Conservation (phyloP, 176 grass and related monocot genomes). For the Zizania latifolia region DNA sequence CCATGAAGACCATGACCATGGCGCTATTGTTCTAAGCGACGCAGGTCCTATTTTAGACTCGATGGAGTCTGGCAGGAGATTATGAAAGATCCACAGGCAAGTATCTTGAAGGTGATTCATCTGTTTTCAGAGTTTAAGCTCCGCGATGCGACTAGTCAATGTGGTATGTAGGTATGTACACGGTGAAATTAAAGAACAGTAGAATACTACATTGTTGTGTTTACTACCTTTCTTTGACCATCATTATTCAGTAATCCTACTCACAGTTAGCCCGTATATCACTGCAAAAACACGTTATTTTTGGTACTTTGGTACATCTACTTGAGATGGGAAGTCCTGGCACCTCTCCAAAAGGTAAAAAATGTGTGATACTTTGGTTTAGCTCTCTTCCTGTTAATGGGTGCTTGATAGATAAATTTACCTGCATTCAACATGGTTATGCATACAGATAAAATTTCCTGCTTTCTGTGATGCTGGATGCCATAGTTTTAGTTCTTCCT, state of each 20-base stretch:
- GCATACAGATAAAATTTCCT: neutral
- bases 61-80: conserved; percentile 36
- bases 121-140: neutral
- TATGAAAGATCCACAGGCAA: neutral
- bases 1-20: conserved; percentile 4
- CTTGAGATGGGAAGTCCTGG: neutral
- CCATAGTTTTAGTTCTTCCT: neutral
- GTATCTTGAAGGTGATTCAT: neutral
- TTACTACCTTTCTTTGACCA: neutral
- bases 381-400: neutral
- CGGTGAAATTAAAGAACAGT: neutral
- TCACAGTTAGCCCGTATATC: no score
- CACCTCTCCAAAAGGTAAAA: no score
- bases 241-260: neutral
- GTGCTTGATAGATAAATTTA: neutral
- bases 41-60: conserved; percentile 22
- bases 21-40: conserved; percentile 16
- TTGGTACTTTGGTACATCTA: no score
- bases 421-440: neutral
- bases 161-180: neutral
- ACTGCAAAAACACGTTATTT: no score
- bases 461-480: neutral
- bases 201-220: neutral
- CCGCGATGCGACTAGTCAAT: neutral
- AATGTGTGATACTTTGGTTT: no score